Base-by-base conservation (phyloP, 2,329 filamentous ascomycete species). In the Cladorrhinum sp. region DNA sequence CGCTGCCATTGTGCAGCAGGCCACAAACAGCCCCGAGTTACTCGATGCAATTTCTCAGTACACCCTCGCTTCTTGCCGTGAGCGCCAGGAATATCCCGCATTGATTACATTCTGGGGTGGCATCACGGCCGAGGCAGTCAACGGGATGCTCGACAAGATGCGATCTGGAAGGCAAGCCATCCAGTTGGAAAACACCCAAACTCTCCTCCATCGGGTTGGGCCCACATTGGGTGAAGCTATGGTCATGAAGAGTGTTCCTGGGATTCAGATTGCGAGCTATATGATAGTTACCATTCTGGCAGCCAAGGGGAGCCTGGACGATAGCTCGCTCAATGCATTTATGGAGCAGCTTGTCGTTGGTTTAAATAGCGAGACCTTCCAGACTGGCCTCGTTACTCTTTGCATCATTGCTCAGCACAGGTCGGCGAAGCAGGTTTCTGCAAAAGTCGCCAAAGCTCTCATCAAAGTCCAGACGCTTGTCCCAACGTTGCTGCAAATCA, bases 91-190 rank as follows among this genome's bases (percentile, higher is more conserved):
- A 58, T 90, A 95, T 68, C 85, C 91, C 42, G 86, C 87, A 1
- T 77, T 97, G 62, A 77, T 96, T 58, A 89, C 91, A 0, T 97
- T 99, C 73, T 99, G 95, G 94, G 92, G 90, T 3, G 89, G 92
- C 51, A 81, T 97, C 56, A 88, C 90, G 73, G 91, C 92, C 0
- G 93, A 99, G 75, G 87, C 93, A 10, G 82, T 96, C 61, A 90
- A 91, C 64, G 88, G 87, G 28, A 92, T 95, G 79, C 77, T 98
- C 61, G 91, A 96, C 69, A 84, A 83, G 58, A 83, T 87, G 63
- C 86, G 85, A 66, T 93, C 92, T 1, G 93, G 93, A 57, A 83
- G 92, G 65, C 83, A 83, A 66, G 85, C 86, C 63, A 82, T 96
- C 3, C 90, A 96, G 73, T 83, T 84, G 67, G 88, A 95, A 70